Conservation (phyloP, 805 yeast genomes). For the Metschnikowia vanudenii region DNA sequence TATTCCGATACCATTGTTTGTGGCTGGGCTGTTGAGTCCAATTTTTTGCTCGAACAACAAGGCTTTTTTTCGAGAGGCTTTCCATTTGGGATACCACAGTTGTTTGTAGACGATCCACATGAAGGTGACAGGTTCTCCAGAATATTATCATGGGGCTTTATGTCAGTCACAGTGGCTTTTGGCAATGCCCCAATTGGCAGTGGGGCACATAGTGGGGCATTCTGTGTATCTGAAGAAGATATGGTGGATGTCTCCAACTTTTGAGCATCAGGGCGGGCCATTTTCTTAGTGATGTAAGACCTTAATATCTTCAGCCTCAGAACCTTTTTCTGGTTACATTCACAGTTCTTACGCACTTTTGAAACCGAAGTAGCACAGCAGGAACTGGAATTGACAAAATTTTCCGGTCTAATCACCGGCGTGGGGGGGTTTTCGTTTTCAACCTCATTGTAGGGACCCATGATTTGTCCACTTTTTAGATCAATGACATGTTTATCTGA, state of each 20-base stretch:
- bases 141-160: not conserved
- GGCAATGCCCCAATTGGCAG: not conserved
- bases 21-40: not conserved
- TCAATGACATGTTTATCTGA: slow-evolving; percentile 43
- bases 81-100: not conserved
- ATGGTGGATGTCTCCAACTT: not conserved
- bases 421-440: not conserved
- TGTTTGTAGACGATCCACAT: not conserved
- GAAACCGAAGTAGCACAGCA: slow-evolving; percentile 32
- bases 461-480: slow-evolving; percentile 34
- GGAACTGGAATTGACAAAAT: slow-evolving; percentile 33
- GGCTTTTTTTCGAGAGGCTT: not conserved
- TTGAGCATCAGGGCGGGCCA: slow-evolving; percentile 6
- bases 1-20: not conserved
- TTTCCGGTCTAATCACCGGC: slow-evolving; percentile 20
- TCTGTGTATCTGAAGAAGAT: not conserved
- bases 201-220: not conserved
- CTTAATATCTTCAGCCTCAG: slow-evolving; percentile 37
- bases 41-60: not conserved
- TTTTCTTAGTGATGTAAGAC: slow-evolving; percentile 28
- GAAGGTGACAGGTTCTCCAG: not conserved
- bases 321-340: slow-evolving; percentile 30
- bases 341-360: slow-evolving; percentile 27
- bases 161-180: not conserved
- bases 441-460: slow-evolving; percentile 36